Percentiles rank a stretch among this genome's conserved stretches.
These are phyloP conservation scores for Candida coquimbonensis DNA, from an alignment of 805 yeast species.

Conservation along the genomic window DNA sequence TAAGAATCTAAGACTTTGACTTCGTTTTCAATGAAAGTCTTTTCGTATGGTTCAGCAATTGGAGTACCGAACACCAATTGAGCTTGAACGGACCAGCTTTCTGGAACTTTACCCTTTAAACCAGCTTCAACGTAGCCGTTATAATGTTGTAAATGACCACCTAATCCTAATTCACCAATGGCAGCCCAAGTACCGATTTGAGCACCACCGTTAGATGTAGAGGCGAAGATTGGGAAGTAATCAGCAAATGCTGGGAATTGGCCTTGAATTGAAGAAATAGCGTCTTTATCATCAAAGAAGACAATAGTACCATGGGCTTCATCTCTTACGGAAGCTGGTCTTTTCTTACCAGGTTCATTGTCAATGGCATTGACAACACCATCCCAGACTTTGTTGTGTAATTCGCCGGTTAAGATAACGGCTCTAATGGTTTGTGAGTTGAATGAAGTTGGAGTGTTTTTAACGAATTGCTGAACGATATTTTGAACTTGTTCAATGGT, in stretches of 20 bases:
- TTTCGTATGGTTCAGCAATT: constrained; percentile 29
- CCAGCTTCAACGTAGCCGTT: constrained; percentile 37
- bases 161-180: constrained; percentile 36
- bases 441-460: constrained; percentile 44
- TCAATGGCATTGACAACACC: constrained; percentile 32
- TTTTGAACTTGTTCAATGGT: constrained; percentile 32
- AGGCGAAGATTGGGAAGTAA: constrained; percentile 42
- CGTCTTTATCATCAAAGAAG: constrained; percentile 38
- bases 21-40: constrained; percentile 35
- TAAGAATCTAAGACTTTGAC: constrained; percentile 28
- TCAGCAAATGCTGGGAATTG: constrained; percentile 37
- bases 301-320: constrained; percentile 44
- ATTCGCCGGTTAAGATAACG: constrained; percentile 36
- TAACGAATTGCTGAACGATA: constrained; percentile 37
- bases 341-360: constrained; percentile 31
- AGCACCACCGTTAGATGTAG: constrained; percentile 42
- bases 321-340: constrained; percentile 36
- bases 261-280: constrained; percentile 34
- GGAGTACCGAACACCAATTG: constrained; percentile 47
- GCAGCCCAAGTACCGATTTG: constrained; percentile 46
- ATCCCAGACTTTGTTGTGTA: constrained; percentile 41
- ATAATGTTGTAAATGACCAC: constrained; percentile 49
- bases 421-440: constrained; percentile 47
- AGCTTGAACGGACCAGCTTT: constrained; percentile 37
- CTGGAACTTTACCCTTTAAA: constrained; percentile 34